Evolutionary conservation across 2,329 filamentous ascomycete species (phyloP).

Genomic region (Emergomyces orientalis): DNA sequence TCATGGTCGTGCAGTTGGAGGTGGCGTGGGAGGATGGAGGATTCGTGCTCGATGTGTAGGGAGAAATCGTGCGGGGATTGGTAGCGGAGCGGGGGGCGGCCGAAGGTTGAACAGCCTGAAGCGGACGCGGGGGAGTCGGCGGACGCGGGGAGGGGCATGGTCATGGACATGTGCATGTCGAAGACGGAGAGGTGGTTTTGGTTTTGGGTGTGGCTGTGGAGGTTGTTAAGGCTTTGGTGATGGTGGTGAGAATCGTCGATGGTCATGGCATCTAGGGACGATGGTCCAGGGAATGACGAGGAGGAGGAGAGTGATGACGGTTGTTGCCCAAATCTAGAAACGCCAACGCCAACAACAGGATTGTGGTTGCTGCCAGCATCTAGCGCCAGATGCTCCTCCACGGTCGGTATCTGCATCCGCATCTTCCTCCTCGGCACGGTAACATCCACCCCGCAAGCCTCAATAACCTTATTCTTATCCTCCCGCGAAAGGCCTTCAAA

Average conservation of each 20-base stretch:
- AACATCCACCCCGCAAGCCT: slow-evolving; percentile 35
- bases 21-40: slow-evolving; percentile 19
- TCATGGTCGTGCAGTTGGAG: slow-evolving; percentile 33
- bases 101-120: slow-evolving; percentile 24
- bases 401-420: neutral
- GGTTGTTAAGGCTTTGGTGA: neutral
- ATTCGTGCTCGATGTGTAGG: slow-evolving; percentile 26
- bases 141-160: slow-evolving; percentile 37
- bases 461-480: slow-evolving; percentile 36
- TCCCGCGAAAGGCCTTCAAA: slow-evolving; percentile 33
- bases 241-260: slow-evolving; percentile 8
- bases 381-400: slow-evolving; percentile 17
- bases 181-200: slow-evolving; percentile 2
- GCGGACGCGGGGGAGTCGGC: slow-evolving; percentile 34
- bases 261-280: slow-evolving; percentile 11
- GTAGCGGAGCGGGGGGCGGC: slow-evolving; percentile 34
- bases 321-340: slow-evolving; percentile 22
- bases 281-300: slow-evolving; percentile 10
- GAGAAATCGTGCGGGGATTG: slow-evolving; percentile 36
- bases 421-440: slow-evolving; percentile 20
- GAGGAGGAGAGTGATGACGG: slow-evolving; percentile 14
- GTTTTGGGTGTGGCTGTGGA: neutral
- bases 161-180: slow-evolving; percentile 31
- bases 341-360: neutral
- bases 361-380: slow-evolving; percentile 12